Evolutionary conservation across 495 filamentous ascomycete species (phyloP).

Genomic region (Penicillium bovifimosum): DNA sequence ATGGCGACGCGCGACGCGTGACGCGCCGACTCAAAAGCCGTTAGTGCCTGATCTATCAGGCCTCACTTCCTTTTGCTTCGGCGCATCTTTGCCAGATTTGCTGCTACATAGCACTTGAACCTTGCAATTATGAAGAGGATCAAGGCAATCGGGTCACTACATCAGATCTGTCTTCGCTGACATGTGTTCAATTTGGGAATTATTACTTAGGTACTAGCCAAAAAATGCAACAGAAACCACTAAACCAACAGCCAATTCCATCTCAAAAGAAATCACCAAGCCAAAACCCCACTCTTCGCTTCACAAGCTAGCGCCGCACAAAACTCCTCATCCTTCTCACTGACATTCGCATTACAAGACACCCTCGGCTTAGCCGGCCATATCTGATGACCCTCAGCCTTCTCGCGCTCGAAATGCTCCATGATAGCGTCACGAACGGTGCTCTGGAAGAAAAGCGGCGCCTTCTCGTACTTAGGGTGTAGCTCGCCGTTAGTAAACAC

Average conservation of each 20-base stretch:
- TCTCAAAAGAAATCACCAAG: conserved; percentile 20
- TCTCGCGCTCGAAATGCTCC: conserved; percentile 37
- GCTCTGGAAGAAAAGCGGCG: conserved; percentile 44
- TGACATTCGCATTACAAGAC: conserved; percentile 15
- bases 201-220: too few species aligned
- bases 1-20: too few species aligned
- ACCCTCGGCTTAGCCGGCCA: conserved; percentile 39
- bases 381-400: conserved; percentile 31
- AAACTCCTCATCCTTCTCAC: conserved; percentile 26
- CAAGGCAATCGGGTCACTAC: too few species aligned
- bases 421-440: conserved; percentile 37
- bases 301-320: conserved; percentile 24
- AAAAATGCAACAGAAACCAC: not conserved
- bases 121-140: too few species aligned
- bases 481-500: conserved; percentile 46
- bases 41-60: not conserved
- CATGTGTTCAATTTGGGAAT: too few species aligned
- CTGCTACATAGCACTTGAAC: too few species aligned
- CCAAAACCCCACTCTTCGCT: conserved; percentile 20
- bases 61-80: too few species aligned
- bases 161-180: too few species aligned
- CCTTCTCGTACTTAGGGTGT: conserved; percentile 47
- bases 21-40: too few species aligned
- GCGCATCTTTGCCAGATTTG: too few species aligned
- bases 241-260: not conserved